Base-by-base conservation (phyloP, 176 grass and related monocot genomes). In the Oryza nivara region DNA sequence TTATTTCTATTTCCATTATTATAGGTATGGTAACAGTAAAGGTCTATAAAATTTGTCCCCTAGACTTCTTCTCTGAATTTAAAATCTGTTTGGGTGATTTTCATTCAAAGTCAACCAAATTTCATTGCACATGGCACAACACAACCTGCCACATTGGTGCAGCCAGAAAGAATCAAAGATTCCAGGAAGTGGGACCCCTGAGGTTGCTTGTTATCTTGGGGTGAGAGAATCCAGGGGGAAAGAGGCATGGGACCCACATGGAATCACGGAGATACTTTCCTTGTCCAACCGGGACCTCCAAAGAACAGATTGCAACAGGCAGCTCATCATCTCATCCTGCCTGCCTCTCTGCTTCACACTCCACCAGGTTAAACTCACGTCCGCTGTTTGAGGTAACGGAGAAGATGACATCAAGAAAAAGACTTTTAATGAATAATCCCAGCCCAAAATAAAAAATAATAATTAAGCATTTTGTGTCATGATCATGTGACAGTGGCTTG, bases 211-310 rank as follows among this genome's bases (percentile, higher is more conserved):
- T 72, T 44, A 28, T 67, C 66, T n/a, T 72, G 70, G 7, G 47
- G 40, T 66, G 12, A 47, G 78, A 82, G 78, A 82, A 90, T 90
- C 88, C 78, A 77, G 56, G 34, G 16, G 78, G 65, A 43, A 85
- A 82, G 65, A 48, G 9, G 23, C 3, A 19, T n/a, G 79, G 87
- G 80, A 32, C 93, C 93, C 93, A 60, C 61, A 12, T 15, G 12
- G 91, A 88, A 93, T 91, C 94, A 58, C 41, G 45, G 20, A 88
- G 91, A 93, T 93, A 86, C 94, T 92, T 96, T 87, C 84, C 89
- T 75, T 90, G 70, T 84, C 86, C 75, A 34, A 75, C 66, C 52
- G 87, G 76, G 70, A 87, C 83, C 76, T 89, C 74, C 66, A 63
- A 84, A 61, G 46, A 77, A 65, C 81, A 78, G 64, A 70, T 44